Evolutionary conservation across 2,329 filamentous ascomycete genomes (phyloP), one percentile per base, ranked within the genome.

Genomic region (Hypoxylon sp.): DNA sequence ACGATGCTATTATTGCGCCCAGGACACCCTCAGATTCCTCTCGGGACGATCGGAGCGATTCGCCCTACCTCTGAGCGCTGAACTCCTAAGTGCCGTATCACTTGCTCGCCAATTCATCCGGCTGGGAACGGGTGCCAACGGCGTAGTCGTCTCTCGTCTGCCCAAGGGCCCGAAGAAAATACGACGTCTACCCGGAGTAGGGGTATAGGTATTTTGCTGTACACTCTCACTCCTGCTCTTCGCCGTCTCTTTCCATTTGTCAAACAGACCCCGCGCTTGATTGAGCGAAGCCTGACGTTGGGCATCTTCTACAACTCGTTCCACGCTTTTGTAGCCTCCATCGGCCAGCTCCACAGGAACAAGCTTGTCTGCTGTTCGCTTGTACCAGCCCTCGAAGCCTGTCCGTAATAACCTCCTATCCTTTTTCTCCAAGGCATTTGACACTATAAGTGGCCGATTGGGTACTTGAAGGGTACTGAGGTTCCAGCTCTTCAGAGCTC

Each of bases 101-200:
- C 57, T 55, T 7, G 44, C 58, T 40, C 60, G 59, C 59, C 58
- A 67, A 23, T 57, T 60, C 7, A 44, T 26, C 20, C 60, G 44
- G 34, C 52, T 63, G 2, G 67, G 67, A 15, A 67, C 57, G 2
- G 67, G 67, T 16, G 65, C 67, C 13, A 69, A 43, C 5, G 67
- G 67, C 16, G 67, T 69, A 11, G 67, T 69, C 4, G 67, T 67
- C 57, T 63, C 60, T 26, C 57, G 55, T 45, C 57, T 49, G n/a
- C 55, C 58, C 17, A 67, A 51, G 19, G 57, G 51, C 11, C 63
- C 66, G 8, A 66, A 53, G 16, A 69, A 59, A 13, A 69, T 49
- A 7, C 54, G 63, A 15, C 67, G 67, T 34, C 67, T 61, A 16
- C 66, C 67, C n/a, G 67, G 67, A 7, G 67, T 69, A 8, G 67